A percentile compares a stretch with the other conserved stretches of the same genome.
Conservation (phyloP, 805 yeast genomes). For the Saccharomycopsis schoenii region DNA sequence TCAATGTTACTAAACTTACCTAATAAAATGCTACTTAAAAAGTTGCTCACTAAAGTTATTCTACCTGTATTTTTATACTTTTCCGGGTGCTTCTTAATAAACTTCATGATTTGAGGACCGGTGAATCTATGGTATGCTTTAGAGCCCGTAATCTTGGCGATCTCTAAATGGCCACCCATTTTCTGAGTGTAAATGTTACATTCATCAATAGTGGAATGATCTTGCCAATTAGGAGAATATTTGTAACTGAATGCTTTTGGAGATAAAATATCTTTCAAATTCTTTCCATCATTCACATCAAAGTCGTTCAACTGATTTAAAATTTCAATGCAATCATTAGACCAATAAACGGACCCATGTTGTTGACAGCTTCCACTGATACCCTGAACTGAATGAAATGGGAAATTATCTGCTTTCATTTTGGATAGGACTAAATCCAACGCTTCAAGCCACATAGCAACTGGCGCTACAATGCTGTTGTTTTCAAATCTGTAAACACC, state of each 20-base stretch:
- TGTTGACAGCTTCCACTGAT: slow-evolving; percentile 87
- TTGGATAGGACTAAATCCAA: slow-evolving; percentile 50
- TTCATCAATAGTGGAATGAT: slow-evolving; percentile 74
- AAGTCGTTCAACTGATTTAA: slow-evolving; percentile 31
- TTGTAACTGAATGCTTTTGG: slow-evolving; percentile 49
- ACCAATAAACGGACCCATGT: slow-evolving; percentile 85
- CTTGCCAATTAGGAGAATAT: slow-evolving; percentile 90
- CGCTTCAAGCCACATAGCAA: slow-evolving; percentile 85
- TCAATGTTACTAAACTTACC: slow-evolving; percentile 61
- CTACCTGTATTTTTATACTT: slow-evolving; percentile 46
- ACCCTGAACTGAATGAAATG: slow-evolving; percentile 49
- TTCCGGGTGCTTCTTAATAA: slow-evolving; percentile 42
- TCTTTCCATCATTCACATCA: slow-evolving; percentile 7
- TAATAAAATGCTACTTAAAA: slow-evolving; percentile 59
- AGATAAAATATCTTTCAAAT: slow-evolving; percentile 38
- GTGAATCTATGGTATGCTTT: slow-evolving; percentile 85
- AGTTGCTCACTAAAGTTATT: slow-evolving; percentile 70
- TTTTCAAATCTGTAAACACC: slow-evolving; percentile 51
- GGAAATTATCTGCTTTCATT: slow-evolving; percentile 43
- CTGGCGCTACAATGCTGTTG: slow-evolving; percentile 68
- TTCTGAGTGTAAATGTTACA: slow-evolving; percentile 47
- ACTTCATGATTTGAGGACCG: slow-evolving; percentile 81
- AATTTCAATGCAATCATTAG: slow-evolving; percentile 33
- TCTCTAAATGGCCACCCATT: slow-evolving; percentile 46
- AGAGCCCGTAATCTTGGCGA: slow-evolving; percentile 72